Evolutionary conservation across 192 early-diverging fungal species (phyloP), one percentile per base, ranked within the genome.

Genomic region (Dissophora ornata): DNA sequence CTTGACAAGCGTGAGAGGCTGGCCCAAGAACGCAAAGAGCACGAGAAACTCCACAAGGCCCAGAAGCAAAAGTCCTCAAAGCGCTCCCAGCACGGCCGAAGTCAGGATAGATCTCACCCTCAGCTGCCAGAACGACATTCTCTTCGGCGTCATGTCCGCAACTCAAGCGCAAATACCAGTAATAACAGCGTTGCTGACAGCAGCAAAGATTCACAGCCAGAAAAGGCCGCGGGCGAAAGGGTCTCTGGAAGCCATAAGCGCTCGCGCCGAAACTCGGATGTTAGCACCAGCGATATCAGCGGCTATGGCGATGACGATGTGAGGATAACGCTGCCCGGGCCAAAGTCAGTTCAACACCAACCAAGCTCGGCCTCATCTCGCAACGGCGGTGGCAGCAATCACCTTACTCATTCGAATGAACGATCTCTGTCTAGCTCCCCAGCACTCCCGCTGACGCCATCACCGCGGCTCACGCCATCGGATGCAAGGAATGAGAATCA

Each of bases 241-340:
- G 29, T 36, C 15, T 6, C 60, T 25, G 53, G 60, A 26, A 53
- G 33, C 42, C 24, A 40, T 16, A 75, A 67, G 38, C 71, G 71
- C 3, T 34, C 56, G 25, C 55, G 71, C 24, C 56, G 63, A 28
- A 64, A 60, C 33, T 75, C 71, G 0, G 71, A 75, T 32, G 41
- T 66, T 18, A 75, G 71, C 57, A 67, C 13, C 22, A 66, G 63
- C 26, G 63, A 66, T 44, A 56, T 56, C n/a, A 73, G 61, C 42
- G 62, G 70, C 25, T 58, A 59, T 42, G 70, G 70, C 28, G 57
- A 63, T 47, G 62, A 75, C 18, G 71, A 65, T 18, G 19, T 22
- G 34, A 30, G 54, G 52, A 25, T 61, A 34, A 13, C 38, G 24
- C 49, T 24, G 40, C 40, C 52, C 19, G n/a, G 15, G 22, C 30